phyloP scores from a whole-genome alignment of 108 stramenopile genomes.

The Fistulifera solaris region DNA sequence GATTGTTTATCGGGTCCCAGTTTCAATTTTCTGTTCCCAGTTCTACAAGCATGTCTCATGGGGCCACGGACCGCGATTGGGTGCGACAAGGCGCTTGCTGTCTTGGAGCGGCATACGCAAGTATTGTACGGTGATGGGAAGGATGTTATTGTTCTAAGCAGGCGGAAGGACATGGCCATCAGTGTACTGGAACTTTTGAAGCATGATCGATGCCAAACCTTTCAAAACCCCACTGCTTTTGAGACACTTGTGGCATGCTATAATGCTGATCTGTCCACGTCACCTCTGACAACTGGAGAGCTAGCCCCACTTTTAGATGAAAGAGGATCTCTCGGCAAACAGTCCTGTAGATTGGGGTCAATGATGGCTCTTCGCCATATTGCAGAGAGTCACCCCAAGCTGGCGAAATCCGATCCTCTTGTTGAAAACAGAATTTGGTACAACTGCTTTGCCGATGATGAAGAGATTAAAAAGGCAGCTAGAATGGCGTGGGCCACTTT shows the following conservation, averaged over 20 bases:
- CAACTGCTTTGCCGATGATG: constrained; percentile 67
- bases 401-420: constrained; percentile 70
- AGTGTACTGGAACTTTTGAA: constrained; percentile 66
- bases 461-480: constrained; percentile 48
- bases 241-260: constrained; percentile 71
- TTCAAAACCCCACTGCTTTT: constrained; percentile 66
- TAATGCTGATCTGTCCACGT: constrained; percentile 20
- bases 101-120: constrained; percentile 62
- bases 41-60: constrained; percentile 60
- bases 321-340: constrained; percentile 60
- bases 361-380: constrained; percentile 68
- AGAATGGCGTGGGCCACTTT: constrained; percentile 54
- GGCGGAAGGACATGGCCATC: constrained; percentile 67
- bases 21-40: constrained; percentile 76
- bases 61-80: constrained; percentile 74
- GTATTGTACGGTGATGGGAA: constrained; percentile 49
- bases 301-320: constrained; percentile 73
- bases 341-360: constrained; percentile 57
- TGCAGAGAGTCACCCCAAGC: constrained; percentile 37
- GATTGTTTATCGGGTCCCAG: constrained; percentile 71
- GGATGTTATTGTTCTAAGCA: constrained; percentile 30
- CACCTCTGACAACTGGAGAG: constrained; percentile 49
- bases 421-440: constrained; percentile 80
- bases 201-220: constrained; percentile 72
- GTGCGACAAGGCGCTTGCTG: constrained; percentile 67